Percentiles rank a stretch among this genome's conserved stretches.
These are phyloP conservation scores for Hyphodiscus hymeniophilus DNA, from an alignment of 495 filamentous ascomycete genomes.

Conservation along the genomic window DNA sequence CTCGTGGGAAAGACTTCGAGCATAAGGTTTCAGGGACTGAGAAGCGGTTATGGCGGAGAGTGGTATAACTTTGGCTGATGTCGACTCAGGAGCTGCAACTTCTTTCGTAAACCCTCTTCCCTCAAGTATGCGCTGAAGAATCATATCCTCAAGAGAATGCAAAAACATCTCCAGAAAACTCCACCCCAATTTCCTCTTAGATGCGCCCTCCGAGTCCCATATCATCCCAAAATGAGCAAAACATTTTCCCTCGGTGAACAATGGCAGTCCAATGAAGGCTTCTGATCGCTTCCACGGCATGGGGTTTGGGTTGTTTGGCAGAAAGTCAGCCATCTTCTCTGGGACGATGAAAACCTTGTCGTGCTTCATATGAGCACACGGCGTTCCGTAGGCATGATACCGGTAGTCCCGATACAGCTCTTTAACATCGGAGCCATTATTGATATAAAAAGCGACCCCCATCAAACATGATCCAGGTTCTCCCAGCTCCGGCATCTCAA, in stretches of 20 bases:
- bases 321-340: constrained; percentile 49
- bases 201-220: constrained; percentile 58
- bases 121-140: constrained; percentile 50
- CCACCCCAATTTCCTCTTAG: constrained; percentile 53
- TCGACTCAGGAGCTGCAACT: constrained; percentile 15
- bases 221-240: constrained; percentile 69
- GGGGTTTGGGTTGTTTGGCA: constrained; percentile 51
- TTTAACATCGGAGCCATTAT: constrained; percentile 49
- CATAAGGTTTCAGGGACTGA: constrained; percentile 70
- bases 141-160: constrained; percentile 67
- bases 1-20: constrained; percentile 71
- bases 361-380: constrained; percentile 61
- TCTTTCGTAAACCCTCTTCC: constrained; percentile 34
- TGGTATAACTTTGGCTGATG: constrained; percentile 35
- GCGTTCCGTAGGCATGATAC: constrained; percentile 56
- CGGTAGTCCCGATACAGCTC: constrained; percentile 49
- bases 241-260: constrained; percentile 62
- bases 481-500: constrained; percentile 51
- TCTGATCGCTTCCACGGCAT: constrained; percentile 50
- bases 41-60: constrained; percentile 42
- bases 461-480: constrained; percentile 55
- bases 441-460: constrained; percentile 61
- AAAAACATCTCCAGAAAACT: constrained; percentile 64
- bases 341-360: constrained; percentile 69
- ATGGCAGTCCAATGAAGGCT: constrained; percentile 64